phyloP scores from a whole-genome alignment of 1,139 yeast genomes.

The Protomyces inundatus region DNA sequence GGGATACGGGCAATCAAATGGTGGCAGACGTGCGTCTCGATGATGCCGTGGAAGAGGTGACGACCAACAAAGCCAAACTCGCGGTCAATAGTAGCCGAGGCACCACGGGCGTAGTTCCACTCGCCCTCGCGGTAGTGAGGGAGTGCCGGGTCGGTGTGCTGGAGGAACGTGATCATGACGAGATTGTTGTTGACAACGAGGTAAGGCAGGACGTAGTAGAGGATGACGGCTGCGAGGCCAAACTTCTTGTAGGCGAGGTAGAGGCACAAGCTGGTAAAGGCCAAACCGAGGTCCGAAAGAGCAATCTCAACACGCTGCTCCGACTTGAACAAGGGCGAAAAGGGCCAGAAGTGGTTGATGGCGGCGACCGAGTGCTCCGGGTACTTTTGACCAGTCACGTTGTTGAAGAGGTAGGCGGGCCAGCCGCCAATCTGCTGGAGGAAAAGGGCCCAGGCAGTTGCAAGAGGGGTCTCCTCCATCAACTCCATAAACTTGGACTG shows the following conservation, averaged over 20 bases:
- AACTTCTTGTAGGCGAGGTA: conserved; percentile 15
- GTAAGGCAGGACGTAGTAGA: conserved; percentile 76
- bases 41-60: conserved; percentile 78
- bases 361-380: conserved; percentile 49
- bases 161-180: conserved; percentile 76
- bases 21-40: conserved; percentile 84
- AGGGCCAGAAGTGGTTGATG: conserved; percentile 64
- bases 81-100: conserved; percentile 82
- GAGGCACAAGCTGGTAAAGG: conserved; percentile 15
- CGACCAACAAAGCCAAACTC: conserved; percentile 77
- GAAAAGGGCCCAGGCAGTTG: conserved; percentile 51
- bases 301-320: conserved; percentile 46
- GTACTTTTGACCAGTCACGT: conserved; percentile 73
- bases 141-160: conserved; percentile 74
- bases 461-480: conserved; percentile 69
- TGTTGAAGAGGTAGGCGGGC: conserved; percentile 57
- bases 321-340: conserved; percentile 68
- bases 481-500: conserved; percentile 49
- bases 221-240: conserved; percentile 35
- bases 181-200: conserved; percentile 83
- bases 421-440: conserved; percentile 76
- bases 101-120: conserved; percentile 87
- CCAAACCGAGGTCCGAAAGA: conserved; percentile 24
- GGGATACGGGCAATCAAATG: conserved; percentile 82
- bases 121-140: conserved; percentile 70